Percentiles rank a stretch among this genome's conserved stretches.
Conservation (phyloP, 2,329 filamentous ascomycete species). For the Phyllosticta ampelicida region DNA sequence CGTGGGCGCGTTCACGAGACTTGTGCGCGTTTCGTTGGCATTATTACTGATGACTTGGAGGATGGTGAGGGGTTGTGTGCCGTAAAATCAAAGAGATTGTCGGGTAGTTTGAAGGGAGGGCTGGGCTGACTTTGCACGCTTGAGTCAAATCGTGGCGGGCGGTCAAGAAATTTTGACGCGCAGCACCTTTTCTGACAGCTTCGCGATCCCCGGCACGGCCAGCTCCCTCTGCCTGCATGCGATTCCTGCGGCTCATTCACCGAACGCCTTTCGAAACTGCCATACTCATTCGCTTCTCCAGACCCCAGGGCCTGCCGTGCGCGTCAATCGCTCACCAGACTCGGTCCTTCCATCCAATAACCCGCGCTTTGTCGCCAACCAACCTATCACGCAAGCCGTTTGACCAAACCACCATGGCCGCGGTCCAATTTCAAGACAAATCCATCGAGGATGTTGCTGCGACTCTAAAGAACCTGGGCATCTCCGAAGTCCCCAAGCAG, state of each 20-base stretch:
- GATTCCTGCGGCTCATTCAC: neutral
- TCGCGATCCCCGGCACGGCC: neutral
- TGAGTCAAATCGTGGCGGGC: neutral
- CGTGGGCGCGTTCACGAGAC: no score
- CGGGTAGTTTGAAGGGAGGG: no score
- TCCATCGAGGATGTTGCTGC: slow-evolving; percentile 27
- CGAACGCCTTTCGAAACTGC: neutral
- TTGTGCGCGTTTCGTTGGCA: no score
- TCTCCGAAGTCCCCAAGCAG: slow-evolving; percentile 28
- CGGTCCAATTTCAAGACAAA: neutral
- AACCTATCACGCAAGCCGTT: neutral
- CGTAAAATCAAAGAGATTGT: no score
- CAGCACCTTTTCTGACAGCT: neutral
- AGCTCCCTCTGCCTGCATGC: neutral
- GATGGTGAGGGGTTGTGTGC: neutral
- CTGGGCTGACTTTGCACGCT: neutral
- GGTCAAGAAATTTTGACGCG: neutral
- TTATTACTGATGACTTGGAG: no score
- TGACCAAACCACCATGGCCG: slow-evolving; percentile 5
- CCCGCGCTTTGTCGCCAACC: neutral
- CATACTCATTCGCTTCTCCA: neutral
- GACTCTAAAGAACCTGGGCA: slow-evolving; percentile 26
- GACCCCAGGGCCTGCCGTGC: neutral
- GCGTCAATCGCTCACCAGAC: neutral
- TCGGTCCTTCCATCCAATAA: neutral